Conservation (phyloP, 495 filamentous ascomycete genomes). For the Xylaria grammica region DNA sequence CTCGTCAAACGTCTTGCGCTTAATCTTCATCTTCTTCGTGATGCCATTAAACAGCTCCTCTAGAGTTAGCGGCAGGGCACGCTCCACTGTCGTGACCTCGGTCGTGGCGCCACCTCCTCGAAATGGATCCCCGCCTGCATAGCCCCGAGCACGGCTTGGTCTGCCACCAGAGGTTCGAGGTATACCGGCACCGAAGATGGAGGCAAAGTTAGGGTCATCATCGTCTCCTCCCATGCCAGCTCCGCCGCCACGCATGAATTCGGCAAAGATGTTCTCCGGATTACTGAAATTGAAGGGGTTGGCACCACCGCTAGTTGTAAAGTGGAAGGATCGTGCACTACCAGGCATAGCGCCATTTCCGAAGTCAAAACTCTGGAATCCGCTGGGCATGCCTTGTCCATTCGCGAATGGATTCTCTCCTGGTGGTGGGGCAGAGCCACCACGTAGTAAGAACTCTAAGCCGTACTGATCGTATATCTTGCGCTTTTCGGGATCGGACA, state of each 20-base stretch:
- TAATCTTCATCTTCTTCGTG: slow-evolving; percentile 96
- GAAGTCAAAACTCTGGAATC: slow-evolving; percentile 61
- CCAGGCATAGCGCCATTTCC: slow-evolving; percentile 34
- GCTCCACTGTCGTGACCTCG: slow-evolving; percentile 89
- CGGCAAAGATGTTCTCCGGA: slow-evolving; percentile 81
- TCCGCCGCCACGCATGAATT: slow-evolving; percentile 69
- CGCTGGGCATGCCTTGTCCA: slow-evolving; percentile 43
- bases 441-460: slow-evolving; percentile 87
- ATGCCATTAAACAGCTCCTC: slow-evolving; percentile 86
- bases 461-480: slow-evolving; percentile 96
- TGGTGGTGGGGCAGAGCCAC: slow-evolving; percentile 74
- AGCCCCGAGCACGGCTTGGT: slow-evolving; percentile 45
- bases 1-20: slow-evolving; percentile 90
- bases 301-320: slow-evolving; percentile 61
- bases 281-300: slow-evolving; percentile 78
- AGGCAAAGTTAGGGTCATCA: slow-evolving; percentile 39
- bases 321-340: slow-evolving; percentile 71
- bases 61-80: slow-evolving; percentile 76
- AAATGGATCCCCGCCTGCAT: slow-evolving; percentile 47
- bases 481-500: slow-evolving; percentile 95
- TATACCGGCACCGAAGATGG: slow-evolving; percentile 38
- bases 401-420: slow-evolving; percentile 57
- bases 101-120: slow-evolving; percentile 62
- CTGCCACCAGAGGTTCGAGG: slow-evolving; percentile 44
- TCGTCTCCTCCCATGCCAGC: slow-evolving; percentile 51